Percentiles rank a stretch among this genome's conserved stretches.
Evolutionary conservation across 306 rosid genomes (phyloP).

Genomic region (Fragaria vesca): DNA sequence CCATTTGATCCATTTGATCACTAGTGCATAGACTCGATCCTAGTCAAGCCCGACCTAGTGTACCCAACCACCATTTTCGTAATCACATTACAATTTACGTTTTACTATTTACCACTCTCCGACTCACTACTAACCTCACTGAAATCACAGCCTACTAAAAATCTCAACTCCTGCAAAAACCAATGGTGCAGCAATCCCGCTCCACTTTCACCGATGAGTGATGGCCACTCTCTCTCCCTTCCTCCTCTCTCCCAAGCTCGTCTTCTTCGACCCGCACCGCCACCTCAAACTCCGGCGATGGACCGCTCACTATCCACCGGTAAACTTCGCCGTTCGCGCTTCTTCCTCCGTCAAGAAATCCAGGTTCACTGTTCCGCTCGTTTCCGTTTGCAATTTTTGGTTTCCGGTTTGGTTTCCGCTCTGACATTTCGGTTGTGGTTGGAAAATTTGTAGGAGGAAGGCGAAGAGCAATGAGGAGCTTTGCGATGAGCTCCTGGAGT

Average conservation of each 20-base stretch:
- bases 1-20: too few relatives aligned
- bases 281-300: constrained; percentile 13
- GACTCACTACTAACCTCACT: neutral
- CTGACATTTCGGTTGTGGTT: neutral
- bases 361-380: constrained; percentile 29
- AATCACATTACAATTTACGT: neutral
- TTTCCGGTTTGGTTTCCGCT: neutral
- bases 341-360: constrained; percentile 32
- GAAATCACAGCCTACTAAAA: neutral
- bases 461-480: constrained; percentile 74
- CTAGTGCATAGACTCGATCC: too few relatives aligned
- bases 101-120: neutral
- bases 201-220: constrained; percentile 18
- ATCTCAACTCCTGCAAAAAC: neutral
- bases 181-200: neutral
- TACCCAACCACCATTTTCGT: too few relatives aligned
- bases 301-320: constrained; percentile 9
- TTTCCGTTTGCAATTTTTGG: neutral
- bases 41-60: too few relatives aligned
- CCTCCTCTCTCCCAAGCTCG: constrained; percentile 31
- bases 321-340: constrained; percentile 20
- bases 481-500: constrained; percentile 60
- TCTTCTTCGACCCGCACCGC: constrained; percentile 25
- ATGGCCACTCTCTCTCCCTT: constrained; percentile 36
- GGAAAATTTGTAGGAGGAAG: constrained; percentile 34